Evolutionary conservation across 805 yeast species (phyloP).

Genomic region (Candida awuae): DNA sequence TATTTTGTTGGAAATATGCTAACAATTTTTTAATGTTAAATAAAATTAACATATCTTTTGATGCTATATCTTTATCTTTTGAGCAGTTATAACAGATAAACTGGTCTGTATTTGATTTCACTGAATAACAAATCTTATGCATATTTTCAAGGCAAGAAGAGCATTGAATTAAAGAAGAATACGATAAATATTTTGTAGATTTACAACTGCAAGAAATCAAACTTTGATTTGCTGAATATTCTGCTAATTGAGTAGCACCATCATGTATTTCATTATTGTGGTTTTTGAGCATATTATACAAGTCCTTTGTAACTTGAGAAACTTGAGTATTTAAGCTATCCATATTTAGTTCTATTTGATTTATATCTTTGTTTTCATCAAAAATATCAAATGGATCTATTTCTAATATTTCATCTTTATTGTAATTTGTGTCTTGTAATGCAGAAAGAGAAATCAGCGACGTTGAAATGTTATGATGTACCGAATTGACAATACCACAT

Average conservation of each 20-base stretch:
- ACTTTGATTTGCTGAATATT: not conserved
- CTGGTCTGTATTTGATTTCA: not conserved
- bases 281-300: slow-evolving; percentile 11
- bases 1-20: slow-evolving; percentile 4
- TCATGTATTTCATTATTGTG: slow-evolving; percentile 1
- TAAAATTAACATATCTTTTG: slow-evolving; percentile 15
- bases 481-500: slow-evolving; percentile 22
- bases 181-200: slow-evolving; percentile 9
- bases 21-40: slow-evolving; percentile 19
- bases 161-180: slow-evolving; percentile 16
- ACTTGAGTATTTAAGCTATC: slow-evolving; percentile 3
- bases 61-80: not conserved
- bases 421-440: slow-evolving; percentile 29
- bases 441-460: slow-evolving; percentile 22
- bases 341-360: not conserved
- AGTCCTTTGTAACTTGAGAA: slow-evolving; percentile 22
- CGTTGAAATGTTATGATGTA: slow-evolving; percentile 17
- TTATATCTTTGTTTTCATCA: not conserved
- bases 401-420: slow-evolving; percentile 15
- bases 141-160: slow-evolving; percentile 11
- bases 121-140: slow-evolving; percentile 20
- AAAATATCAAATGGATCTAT: slow-evolving; percentile 24
- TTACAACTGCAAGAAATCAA: slow-evolving; percentile 19
- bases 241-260: slow-evolving; percentile 11
- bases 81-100: slow-evolving; percentile 18